Evolutionary conservation across 2,329 filamentous ascomycete species (phyloP).

Genomic region (Sclerotinia sclerotiorum): DNA sequence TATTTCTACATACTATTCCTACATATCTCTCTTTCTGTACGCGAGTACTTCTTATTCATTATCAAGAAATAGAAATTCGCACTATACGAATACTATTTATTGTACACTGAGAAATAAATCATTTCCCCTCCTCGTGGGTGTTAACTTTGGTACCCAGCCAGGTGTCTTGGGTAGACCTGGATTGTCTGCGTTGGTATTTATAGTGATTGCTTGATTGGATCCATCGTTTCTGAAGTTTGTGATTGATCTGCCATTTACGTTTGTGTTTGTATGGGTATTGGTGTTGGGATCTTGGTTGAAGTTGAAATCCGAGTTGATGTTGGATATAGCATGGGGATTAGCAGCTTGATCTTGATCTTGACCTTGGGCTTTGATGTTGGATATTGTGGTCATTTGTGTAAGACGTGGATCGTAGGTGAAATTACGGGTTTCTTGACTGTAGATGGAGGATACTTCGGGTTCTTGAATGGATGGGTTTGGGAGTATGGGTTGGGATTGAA

Average conservation of each 20-base stretch:
- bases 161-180: constrained; percentile 47
- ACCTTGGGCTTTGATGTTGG: constrained; percentile 33
- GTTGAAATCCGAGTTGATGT: no score
- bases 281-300: background rate
- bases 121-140: constrained; percentile 64
- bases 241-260: background rate
- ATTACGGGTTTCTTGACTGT: constrained; percentile 8
- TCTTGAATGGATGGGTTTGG: background rate
- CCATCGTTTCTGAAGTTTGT: background rate
- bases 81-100: constrained; percentile 27
- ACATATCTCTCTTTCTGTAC: no score
- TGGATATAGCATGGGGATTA: background rate
- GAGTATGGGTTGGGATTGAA: background rate
- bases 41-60: no score
- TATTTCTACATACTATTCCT: background rate
- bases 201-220: background rate
- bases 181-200: background rate
- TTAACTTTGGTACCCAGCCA: constrained; percentile 63
- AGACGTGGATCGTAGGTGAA: background rate
- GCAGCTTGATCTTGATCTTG: background rate
- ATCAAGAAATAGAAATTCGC: no score
- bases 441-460: background rate
- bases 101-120: constrained; percentile 62
- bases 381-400: constrained; percentile 27
- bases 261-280: background rate